A percentile compares a stretch with the other conserved stretches of the same genome.
phyloP scores from a whole-genome alignment of 1,284 basidiomycete genomes.

The Somion occarium region DNA sequence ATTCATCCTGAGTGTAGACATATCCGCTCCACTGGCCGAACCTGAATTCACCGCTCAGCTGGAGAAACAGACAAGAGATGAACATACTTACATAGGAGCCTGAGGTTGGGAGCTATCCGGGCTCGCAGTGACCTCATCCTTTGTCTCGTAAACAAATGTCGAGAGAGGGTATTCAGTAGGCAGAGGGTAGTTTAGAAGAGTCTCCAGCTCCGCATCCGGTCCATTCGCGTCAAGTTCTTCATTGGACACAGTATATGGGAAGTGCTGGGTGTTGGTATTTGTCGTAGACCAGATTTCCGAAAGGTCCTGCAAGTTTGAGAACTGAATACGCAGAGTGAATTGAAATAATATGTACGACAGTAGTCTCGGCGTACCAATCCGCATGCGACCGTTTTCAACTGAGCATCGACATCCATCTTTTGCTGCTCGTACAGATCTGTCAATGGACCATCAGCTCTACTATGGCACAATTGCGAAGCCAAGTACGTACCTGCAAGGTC shows the following conservation, averaged over 20 bases:
- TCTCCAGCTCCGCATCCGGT: not conserved
- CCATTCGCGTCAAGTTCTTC: not conserved
- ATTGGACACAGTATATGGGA: not conserved
- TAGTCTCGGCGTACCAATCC: constrained; percentile 11
- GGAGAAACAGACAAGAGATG: not conserved
- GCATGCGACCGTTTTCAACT: constrained; percentile 15
- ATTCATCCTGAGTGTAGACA: constrained; percentile 12
- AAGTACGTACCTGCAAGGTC: constrained; percentile 9
- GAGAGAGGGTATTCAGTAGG: not conserved
- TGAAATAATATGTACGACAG: not conserved
- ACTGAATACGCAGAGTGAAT: not conserved
- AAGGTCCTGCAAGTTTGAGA: constrained; percentile 1
- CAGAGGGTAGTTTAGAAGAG: not conserved
- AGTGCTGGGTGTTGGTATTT: not conserved
- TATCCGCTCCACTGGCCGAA: constrained; percentile 17
- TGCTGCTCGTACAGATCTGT: constrained; percentile 12
- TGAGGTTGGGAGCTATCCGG: too few relatives aligned
- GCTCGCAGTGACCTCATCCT: not conserved
- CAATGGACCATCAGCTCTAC: not conserved
- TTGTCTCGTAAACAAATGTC: not conserved
- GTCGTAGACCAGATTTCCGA: constrained; percentile 3
- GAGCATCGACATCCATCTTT: constrained; percentile 6
- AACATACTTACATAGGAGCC: not conserved
- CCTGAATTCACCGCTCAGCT: constrained; percentile 1
- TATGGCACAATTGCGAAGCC: constrained; percentile 1